These are phyloP conservation scores for Gossypium schwendimanii DNA, from an alignment of 441 rosid genomes.

Conservation along the genomic window DNA sequence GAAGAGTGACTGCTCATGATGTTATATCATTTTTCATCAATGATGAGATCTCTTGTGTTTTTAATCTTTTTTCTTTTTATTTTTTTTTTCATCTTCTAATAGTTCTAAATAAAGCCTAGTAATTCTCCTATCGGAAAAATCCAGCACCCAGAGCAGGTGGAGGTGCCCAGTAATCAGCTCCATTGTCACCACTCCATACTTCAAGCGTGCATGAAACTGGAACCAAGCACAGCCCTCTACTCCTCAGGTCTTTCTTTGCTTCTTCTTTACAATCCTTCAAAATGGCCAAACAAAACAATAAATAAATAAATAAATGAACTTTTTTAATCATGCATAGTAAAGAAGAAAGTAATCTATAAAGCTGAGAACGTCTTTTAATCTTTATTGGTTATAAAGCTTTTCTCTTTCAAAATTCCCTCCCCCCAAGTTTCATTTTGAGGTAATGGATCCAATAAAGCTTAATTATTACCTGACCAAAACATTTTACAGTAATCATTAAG, in stretches of 20 bases:
- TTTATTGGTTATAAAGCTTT: slow-evolving; percentile 17
- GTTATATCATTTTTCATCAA: slow-evolving; percentile 45
- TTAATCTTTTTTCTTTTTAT: background rate
- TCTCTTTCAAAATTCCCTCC: slow-evolving; percentile 12
- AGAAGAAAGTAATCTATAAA: slow-evolving; percentile 27
- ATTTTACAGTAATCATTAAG: slow-evolving; percentile 21
- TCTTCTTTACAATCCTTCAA: slow-evolving; percentile 38
- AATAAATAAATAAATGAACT: background rate
- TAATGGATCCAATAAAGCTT: slow-evolving; percentile 52
- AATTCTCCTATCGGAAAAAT: slow-evolving; percentile 36
- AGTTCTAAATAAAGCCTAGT: background rate
- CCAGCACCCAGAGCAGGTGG: slow-evolving; percentile 62
- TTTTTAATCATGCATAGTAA: slow-evolving; percentile 7
- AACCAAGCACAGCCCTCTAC: slow-evolving; percentile 82
- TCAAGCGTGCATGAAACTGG: slow-evolving; percentile 77
- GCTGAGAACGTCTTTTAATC: slow-evolving; percentile 26
- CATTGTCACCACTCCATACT: slow-evolving; percentile 74
- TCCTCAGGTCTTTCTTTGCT: slow-evolving; percentile 53
- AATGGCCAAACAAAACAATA: background rate
- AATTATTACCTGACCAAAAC: slow-evolving; percentile 46
- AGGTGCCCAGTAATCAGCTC: slow-evolving; percentile 91
- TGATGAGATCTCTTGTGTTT: background rate
- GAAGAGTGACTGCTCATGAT: slow-evolving; percentile 92
- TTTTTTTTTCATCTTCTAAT: background rate
- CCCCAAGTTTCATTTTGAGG: slow-evolving; percentile 15